A percentile compares a stretch with the other conserved stretches of the same genome.
Conservation (phyloP, 108 stramenopile species). For the Epithemia pelagica region DNA sequence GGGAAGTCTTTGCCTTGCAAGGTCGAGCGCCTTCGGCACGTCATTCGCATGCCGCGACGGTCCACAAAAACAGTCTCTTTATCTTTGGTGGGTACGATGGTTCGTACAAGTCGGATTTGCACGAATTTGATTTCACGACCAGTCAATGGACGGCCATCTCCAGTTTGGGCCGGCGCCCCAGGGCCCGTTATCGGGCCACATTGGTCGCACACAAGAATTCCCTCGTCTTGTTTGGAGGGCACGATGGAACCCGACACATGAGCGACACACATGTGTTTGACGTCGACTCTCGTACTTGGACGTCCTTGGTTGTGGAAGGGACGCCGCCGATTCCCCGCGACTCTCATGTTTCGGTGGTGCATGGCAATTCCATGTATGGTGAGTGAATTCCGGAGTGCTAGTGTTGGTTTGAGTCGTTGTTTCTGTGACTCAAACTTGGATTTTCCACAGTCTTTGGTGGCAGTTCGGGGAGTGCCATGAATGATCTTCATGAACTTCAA, state of each 20-base stretch:
- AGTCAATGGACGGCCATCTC: constrained; percentile 69
- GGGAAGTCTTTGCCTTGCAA: constrained; percentile 40
- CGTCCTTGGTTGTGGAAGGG: constrained; percentile 66
- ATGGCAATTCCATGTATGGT: constrained; percentile 70
- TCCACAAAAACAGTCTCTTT: constrained; percentile 73
- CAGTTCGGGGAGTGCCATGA: constrained; percentile 91
- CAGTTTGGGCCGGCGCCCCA: constrained; percentile 76
- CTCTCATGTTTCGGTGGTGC: constrained; percentile 84
- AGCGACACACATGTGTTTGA: constrained; percentile 92
- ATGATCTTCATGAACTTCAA: constrained; percentile 90
- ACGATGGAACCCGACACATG: constrained; percentile 95
- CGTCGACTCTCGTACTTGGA: constrained; percentile 71
- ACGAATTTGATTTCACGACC: constrained; percentile 78
- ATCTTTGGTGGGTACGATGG: constrained; percentile 92
- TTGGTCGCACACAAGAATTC: constrained; percentile 68
- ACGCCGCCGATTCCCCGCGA: constrained; percentile 82
- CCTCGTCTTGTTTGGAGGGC: constrained; percentile 89
- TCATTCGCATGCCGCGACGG: constrained; percentile 93
- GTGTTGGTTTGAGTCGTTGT: background rate
- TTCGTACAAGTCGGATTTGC: constrained; percentile 84
- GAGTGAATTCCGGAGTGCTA: background rate
- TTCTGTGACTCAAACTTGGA: background rate
- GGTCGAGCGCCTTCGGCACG: constrained; percentile 76
- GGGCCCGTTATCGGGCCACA: constrained; percentile 94
- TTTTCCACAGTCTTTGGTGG: constrained; percentile 61